Conservation (phyloP, 2,329 filamentous ascomycete species). For the Zasmidium cellare region DNA sequence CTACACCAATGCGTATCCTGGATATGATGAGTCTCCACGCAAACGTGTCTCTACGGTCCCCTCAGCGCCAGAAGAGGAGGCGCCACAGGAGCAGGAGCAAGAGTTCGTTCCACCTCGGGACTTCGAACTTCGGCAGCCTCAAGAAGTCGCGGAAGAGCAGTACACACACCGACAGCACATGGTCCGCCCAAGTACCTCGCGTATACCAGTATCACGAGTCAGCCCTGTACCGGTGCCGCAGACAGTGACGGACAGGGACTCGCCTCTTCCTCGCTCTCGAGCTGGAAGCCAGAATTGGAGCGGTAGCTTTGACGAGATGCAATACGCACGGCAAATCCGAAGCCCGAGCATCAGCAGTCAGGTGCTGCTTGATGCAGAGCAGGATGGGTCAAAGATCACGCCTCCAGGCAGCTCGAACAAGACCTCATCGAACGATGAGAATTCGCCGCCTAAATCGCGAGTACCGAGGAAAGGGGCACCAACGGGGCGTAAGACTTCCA, state of each 20-base stretch:
- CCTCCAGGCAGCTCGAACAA: conserved; percentile 38
- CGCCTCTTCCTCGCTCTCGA: conserved; percentile 62
- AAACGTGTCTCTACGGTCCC: conserved; percentile 33
- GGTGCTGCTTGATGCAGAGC: conserved; percentile 51
- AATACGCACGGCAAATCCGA: conserved; percentile 55
- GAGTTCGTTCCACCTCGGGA: conserved; percentile 48
- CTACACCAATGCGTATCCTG: conserved; percentile 23
- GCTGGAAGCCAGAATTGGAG: conserved; percentile 58
- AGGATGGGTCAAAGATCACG: conserved; percentile 34
- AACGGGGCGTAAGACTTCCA: conserved; percentile 19
- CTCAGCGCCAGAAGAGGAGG: conserved; percentile 39
- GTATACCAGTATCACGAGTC: conserved; percentile 81
- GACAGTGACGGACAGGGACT: conserved; percentile 72
- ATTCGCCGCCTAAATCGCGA: conserved; percentile 42
- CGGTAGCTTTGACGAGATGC: conserved; percentile 50
- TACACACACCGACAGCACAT: conserved; percentile 32
- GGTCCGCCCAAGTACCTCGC: conserved; percentile 60
- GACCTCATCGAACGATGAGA: conserved; percentile 21
- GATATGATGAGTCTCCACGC: conserved; percentile 18
- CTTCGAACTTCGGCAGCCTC: conserved; percentile 75
- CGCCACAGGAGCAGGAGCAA: conserved; percentile 21
- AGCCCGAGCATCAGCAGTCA: conserved; percentile 66
- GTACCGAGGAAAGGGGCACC: conserved; percentile 39
- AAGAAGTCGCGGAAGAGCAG: conserved; percentile 67
- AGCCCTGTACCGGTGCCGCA: conserved; percentile 75